Evolutionary conservation across 1,284 basidiomycete species (phyloP).

Genomic region (Inonotus hispidus): DNA sequence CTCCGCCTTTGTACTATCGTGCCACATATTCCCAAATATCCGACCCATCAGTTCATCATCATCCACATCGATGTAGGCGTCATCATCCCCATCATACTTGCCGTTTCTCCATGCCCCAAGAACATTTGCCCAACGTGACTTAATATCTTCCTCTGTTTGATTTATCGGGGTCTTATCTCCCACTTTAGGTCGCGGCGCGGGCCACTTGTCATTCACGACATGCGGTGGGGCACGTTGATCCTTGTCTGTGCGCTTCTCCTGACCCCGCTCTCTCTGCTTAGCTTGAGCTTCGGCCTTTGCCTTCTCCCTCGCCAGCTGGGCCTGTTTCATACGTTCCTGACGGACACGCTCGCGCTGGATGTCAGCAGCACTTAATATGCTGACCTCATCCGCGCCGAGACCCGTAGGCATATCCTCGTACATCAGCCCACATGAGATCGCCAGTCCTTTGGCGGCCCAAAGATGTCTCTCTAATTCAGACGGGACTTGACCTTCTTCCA

Average conservation of each 20-base stretch:
- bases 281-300: not conserved
- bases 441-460: conserved; percentile 66
- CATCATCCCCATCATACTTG: conserved; percentile 29
- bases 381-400: conserved; percentile 54
- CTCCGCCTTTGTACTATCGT: not conserved
- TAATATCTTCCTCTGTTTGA: conserved; percentile 18
- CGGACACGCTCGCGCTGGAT: conserved; percentile 7
- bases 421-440: conserved; percentile 56
- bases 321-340: conserved; percentile 5
- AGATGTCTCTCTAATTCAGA: conserved; percentile 42
- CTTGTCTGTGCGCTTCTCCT: not conserved
- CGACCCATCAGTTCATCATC: conserved; percentile 5
- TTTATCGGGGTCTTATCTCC: conserved; percentile 2
- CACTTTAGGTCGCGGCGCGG: not conserved
- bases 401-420: conserved; percentile 61
- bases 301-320: not conserved
- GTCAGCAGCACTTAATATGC: conserved; percentile 30
- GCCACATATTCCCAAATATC: conserved; percentile 7
- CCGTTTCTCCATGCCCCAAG: conserved; percentile 46
- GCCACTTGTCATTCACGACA: not conserved
- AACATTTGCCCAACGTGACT: conserved; percentile 45
- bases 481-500: not conserved
- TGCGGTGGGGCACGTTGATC: conserved; percentile 3
- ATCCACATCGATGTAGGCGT: conserved; percentile 7
- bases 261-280: not conserved